Evolutionary conservation across 2,329 filamentous ascomycete genomes (phyloP).

Genomic region (Monosporascus ibericus): DNA sequence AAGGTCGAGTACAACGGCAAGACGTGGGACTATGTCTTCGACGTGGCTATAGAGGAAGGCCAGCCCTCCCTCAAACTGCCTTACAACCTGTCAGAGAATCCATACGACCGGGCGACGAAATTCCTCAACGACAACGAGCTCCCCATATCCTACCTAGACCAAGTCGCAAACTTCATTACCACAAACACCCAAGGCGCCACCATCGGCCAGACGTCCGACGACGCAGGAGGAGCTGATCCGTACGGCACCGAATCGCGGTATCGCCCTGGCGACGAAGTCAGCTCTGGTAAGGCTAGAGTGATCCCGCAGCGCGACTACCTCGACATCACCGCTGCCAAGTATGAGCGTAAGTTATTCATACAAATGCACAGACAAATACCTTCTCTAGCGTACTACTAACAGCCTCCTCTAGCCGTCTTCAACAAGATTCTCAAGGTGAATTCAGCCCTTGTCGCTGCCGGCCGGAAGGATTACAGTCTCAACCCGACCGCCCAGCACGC

Average conservation of each 20-base stretch:
- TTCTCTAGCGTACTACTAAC: constrained; percentile 1
- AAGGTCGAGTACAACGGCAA: constrained; percentile 75
- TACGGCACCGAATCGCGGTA: constrained; percentile 76
- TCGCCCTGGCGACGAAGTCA: constrained; percentile 59
- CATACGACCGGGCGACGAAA: constrained; percentile 84
- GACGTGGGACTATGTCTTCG: constrained; percentile 94
- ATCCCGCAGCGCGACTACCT: constrained; percentile 78
- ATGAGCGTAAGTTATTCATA: constrained; percentile 38
- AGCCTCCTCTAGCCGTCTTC: constrained; percentile 47
- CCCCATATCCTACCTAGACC: constrained; percentile 80
- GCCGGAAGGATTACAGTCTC: constrained; percentile 67
- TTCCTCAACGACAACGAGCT: constrained; percentile 88
- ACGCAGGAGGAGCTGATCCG: constrained; percentile 56
- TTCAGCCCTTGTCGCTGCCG: constrained; percentile 61
- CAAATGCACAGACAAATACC: background rate
- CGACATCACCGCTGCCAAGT: constrained; percentile 68
- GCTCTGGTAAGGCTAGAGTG: constrained; percentile 46
- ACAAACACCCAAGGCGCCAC: constrained; percentile 84
- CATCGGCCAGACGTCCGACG: constrained; percentile 56
- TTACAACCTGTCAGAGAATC: constrained; percentile 87
- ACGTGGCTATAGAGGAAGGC: constrained; percentile 92
- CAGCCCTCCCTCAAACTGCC: constrained; percentile 91
- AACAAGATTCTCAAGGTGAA: constrained; percentile 76
- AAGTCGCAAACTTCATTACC: constrained; percentile 87
- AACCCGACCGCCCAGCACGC: constrained; percentile 64